Base-by-base conservation (phyloP, 2,329 filamentous ascomycete species). In the Fusarium longipes region DNA sequence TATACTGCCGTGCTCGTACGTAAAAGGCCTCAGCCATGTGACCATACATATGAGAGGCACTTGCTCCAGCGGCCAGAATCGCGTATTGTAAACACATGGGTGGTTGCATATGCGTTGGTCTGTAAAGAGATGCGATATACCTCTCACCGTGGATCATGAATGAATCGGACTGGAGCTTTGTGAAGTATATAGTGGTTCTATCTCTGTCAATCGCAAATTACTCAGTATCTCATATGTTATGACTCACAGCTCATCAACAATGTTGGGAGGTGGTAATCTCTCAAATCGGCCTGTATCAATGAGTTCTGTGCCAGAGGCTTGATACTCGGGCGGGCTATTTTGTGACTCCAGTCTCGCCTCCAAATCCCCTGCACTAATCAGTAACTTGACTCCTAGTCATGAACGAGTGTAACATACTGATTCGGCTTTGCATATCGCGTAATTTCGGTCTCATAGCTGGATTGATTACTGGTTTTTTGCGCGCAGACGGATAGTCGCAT, bases 81-180 rank as follows among this genome's bases (percentile, higher is more conserved):
- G 89, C 90, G 77, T 97, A 97, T 73, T 93, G 86, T 32, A 97
- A 80, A 71, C 88, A 91, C 71, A 95, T 86, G 1, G 93, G 91
- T 4, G 93, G 93, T 52, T 92, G 88, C 84, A 90, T 87, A 59
- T 91, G 87, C 4, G 90, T 89, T 2, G 90, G 83, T 12, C 80
- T 81, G 67, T 92, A 89, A 78, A 94, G 88, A 6, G 90, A 86
- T 20, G 90, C 87, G 58, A 90, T 81, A 73, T 92, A 96, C 36
- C 91, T 87, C 22, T 86, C 84, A 40, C 86, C 87, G 71, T 97
- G 92, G 33, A 97, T 85, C 74, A 97, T 86, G 6, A 93, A 92
- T 22, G 90, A 75, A 18, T 89, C 88, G 5, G 86, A 83, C 67
- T 94, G 88, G 33, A 93, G 84, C 65, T 88, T 91, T 22, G 86